Percentiles rank a stretch among this genome's conserved stretches.
Conservation (phyloP, 495 filamentous ascomycete genomes). For the Neurospora sp. region DNA sequence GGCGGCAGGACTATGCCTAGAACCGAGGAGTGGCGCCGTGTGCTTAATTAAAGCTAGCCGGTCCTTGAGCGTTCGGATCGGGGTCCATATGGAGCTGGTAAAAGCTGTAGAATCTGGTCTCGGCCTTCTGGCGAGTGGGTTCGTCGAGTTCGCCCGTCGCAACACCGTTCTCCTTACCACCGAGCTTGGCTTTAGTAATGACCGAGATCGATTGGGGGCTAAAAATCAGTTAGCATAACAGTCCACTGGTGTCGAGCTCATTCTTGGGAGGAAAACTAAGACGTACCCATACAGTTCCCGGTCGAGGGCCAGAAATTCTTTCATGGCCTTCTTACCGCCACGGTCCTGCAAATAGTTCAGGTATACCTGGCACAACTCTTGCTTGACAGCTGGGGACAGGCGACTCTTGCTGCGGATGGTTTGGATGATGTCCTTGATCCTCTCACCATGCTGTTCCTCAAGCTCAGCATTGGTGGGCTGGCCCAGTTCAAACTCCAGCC, state of each 20-base stretch:
- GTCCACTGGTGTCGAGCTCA: background rate
- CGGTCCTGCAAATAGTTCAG: conserved; percentile 77
- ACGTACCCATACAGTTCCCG: conserved; percentile 75
- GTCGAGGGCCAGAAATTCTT: conserved; percentile 78
- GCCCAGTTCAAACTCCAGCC: conserved; percentile 78
- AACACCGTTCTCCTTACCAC: conserved; percentile 51
- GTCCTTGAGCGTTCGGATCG: conserved; percentile 30
- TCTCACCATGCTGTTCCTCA: conserved; percentile 56
- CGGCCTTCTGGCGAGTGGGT: conserved; percentile 49
- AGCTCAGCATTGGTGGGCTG: conserved; percentile 63
- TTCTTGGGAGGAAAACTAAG: background rate
- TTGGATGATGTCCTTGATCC: conserved; percentile 71
- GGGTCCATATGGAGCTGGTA: conserved; percentile 51
- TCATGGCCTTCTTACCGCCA: conserved; percentile 72
- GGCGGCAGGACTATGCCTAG: background rate
- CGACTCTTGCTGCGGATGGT: conserved; percentile 67
- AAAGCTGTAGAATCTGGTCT: conserved; percentile 53
- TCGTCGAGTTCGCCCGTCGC: conserved; percentile 51
- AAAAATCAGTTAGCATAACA: conserved; percentile 2
- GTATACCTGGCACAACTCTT: conserved; percentile 70
- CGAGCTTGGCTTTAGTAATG: conserved; percentile 25
- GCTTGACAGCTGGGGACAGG: conserved; percentile 55
- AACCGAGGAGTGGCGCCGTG: background rate
- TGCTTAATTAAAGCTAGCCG: conserved; percentile 30
- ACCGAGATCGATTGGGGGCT: conserved; percentile 41